phyloP scores from a whole-genome alignment of 2,329 filamentous ascomycete species.

The Aspergillus glaucus region DNA sequence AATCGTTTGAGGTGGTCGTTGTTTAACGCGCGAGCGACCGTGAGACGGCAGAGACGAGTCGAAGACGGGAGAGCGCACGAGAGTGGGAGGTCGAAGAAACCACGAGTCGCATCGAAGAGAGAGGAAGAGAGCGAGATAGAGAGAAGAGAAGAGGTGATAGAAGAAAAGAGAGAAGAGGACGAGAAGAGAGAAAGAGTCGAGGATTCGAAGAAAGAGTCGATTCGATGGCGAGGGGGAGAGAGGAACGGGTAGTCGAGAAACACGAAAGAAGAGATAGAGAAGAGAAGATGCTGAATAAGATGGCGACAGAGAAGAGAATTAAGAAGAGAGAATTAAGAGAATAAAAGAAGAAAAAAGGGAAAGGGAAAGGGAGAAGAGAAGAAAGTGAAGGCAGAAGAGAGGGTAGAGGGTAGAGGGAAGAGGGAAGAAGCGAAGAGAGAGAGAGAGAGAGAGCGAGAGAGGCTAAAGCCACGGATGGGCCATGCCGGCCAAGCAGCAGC shows the following conservation, averaged over 20 bases:
- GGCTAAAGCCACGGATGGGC: conserved; percentile 19
- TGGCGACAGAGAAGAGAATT: conserved; percentile 6
- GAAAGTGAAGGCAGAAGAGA: conserved; percentile 6
- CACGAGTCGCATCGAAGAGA: not conserved
- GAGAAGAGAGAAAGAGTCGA: not conserved
- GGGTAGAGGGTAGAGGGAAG: conserved; percentile 6
- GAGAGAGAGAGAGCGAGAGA: conserved; percentile 6
- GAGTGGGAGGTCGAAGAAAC: conserved; percentile 14
- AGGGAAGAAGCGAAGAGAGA: conserved; percentile 3
- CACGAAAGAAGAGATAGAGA: not conserved
- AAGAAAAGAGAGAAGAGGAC: conserved; percentile 6
- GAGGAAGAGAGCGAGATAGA: not conserved
- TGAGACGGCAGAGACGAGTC: conserved; percentile 16
- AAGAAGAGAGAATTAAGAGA: conserved; percentile 9
- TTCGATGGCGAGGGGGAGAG: conserved; percentile 2
- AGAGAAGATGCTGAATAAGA: conserved; percentile 4
- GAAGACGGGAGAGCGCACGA: conserved; percentile 11
- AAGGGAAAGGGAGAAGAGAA: conserved; percentile 4
- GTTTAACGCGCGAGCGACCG: conserved; percentile 20
- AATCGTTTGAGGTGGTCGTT: conserved; percentile 8
- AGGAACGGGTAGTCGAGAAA: not conserved
- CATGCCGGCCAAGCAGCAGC: conserved; percentile 18
- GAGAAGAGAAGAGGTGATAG: conserved; percentile 2
- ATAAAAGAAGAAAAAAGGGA: conserved; percentile 5
- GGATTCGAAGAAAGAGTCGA: not conserved